Percentiles rank a stretch among this genome's conserved stretches.
Evolutionary conservation across 2,329 filamentous ascomycete species (phyloP).

Genomic region (Leptographium radiaticola): DNA sequence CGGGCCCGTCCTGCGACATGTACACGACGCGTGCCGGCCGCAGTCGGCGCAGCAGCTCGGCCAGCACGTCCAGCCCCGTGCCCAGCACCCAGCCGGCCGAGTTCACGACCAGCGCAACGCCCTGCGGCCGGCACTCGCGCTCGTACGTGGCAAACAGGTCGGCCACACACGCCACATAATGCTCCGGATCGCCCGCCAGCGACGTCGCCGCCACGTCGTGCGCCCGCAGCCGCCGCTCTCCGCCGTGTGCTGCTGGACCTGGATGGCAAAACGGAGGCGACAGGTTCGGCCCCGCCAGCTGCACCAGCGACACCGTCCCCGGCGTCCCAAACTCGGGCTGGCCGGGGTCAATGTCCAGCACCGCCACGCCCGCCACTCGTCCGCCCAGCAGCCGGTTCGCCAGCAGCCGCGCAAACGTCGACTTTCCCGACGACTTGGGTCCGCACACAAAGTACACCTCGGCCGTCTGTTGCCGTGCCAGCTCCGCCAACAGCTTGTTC

Average conservation of each 20-base stretch:
- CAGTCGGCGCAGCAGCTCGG: conserved; percentile 38
- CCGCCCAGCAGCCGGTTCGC: conserved; percentile 53
- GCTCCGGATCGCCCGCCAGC: conserved; percentile 50
- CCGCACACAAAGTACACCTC: conserved; percentile 48
- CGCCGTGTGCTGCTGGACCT: conserved; percentile 17
- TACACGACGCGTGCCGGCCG: conserved; percentile 52
- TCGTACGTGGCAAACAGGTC: conserved; percentile 50
- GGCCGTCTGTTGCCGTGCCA: conserved; percentile 17
- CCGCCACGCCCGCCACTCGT: conserved; percentile 27
- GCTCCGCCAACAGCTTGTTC: conserved; percentile 44
- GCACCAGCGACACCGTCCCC: conserved; percentile 55
- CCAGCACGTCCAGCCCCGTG: conserved; percentile 52
- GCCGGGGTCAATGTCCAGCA: conserved; percentile 67
- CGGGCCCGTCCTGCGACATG: conserved; percentile 51
- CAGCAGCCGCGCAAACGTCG: conserved; percentile 56
- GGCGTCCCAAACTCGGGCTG: conserved; percentile 63
- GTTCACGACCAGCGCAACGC: conserved; percentile 54
- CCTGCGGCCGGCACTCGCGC: conserved; percentile 24
- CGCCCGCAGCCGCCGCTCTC: conserved; percentile 35
- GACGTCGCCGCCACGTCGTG: conserved; percentile 55
- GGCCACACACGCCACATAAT: conserved; percentile 51
- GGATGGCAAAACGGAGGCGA: conserved; percentile 55
- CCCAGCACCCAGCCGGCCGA: conserved; percentile 63
- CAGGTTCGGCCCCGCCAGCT: conserved; percentile 47
- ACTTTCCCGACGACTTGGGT: conserved; percentile 62